A percentile compares a stretch with the other conserved stretches of the same genome.
These are phyloP conservation scores for Cucurbita pepo DNA, from an alignment of 306 rosid species.

Conservation along the genomic window DNA sequence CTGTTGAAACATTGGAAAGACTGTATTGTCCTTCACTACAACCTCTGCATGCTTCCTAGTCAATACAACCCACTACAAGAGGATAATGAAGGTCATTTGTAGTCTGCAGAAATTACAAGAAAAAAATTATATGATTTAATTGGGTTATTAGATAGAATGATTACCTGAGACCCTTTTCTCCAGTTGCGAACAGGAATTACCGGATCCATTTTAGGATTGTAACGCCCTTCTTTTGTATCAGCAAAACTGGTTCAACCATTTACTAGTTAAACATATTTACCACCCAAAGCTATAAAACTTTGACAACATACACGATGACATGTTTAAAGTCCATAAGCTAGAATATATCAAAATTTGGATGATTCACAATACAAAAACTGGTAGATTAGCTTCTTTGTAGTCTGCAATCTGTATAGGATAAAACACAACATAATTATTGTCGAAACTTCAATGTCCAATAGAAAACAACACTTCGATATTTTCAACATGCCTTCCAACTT, in stretches of 20 bases:
- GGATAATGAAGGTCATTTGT: slow-evolving; percentile 4
- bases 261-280: slow-evolving; percentile 3
- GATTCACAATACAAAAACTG: neutral
- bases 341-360: neutral
- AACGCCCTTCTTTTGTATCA: slow-evolving; percentile 87
- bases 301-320: neutral
- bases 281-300: neutral
- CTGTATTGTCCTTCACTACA: slow-evolving; percentile 57
- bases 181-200: slow-evolving; percentile 75
- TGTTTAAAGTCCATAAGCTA: neutral
- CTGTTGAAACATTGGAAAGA: slow-evolving; percentile 64
- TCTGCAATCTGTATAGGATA: neutral
- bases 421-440: neutral
- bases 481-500: neutral
- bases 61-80: slow-evolving; percentile 80
- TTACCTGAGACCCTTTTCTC: slow-evolving; percentile 99
- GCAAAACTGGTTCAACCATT: slow-evolving; percentile 58
- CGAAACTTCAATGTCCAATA: neutral
- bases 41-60: slow-evolving; percentile 80
- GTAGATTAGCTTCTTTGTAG: neutral
- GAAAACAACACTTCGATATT: neutral
- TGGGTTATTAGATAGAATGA: neutral
- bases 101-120: slow-evolving; percentile 1
- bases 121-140: neutral
- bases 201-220: slow-evolving; percentile 87